Base-by-base conservation (phyloP, 2,329 filamentous ascomycete species). In the Sporothrix protearum region DNA sequence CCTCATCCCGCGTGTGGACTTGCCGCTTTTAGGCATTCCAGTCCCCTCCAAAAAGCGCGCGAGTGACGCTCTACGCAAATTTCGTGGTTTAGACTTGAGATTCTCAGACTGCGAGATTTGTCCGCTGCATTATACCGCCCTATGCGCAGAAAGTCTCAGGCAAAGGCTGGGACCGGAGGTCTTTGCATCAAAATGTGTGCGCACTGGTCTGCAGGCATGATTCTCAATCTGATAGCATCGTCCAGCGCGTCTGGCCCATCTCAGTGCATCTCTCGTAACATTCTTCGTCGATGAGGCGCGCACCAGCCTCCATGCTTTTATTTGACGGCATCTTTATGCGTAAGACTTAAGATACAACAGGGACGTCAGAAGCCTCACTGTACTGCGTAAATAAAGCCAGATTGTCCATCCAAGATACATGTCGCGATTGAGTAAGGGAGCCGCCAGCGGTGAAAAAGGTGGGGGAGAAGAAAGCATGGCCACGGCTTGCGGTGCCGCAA, bases 1-100 rank as follows among this genome's bases (percentile, higher is more conserved):
- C 14, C 22, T 42, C 25, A 36, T 42, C 67, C 57, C 69, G 47
- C 68, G 71, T 70, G 67, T 72, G 61, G 71, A 72, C 71, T 72
- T 72, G 59, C 71, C 68, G n/a, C 8, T 6, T 63, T 70, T 70
- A 22, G 63, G 71, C 22, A 59, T 57, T 57, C 30, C 64, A 36
- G 28, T 68, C 45, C 28, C 63, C 33, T 28, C 36, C 10, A 22
- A 64, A 64, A 30, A 2, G 25, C 49, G 16, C 30, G 28, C 6
- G 55, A 36, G 55, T n/a, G 55, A 19, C 55, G 33, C 36, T 8
- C 6, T 36, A 36, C 28, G n/a, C n/a, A n/a, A n/a, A n/a, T n/a
- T 3, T 47, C 19, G 42, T 12, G 14, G 33, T 36, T 36, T 8
- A 36, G 33, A 36, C 33, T 36, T 36, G 42, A 19, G 14, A 47